Conservation (phyloP, 2,329 filamentous ascomycete species). For the Sclerotinia trifoliorum region DNA sequence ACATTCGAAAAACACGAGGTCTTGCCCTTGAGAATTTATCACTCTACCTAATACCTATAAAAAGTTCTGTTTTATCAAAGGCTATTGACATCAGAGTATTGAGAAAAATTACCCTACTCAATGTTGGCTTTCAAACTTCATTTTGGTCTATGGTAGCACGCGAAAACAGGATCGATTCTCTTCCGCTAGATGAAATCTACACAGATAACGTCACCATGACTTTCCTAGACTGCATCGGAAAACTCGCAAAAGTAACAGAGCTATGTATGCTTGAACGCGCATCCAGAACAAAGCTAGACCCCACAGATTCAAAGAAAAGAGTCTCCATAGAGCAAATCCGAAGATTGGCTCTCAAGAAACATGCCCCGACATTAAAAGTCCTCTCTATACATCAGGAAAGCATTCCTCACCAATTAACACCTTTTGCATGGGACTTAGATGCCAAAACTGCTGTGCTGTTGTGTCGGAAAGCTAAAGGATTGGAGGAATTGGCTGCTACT, state of each 20-base stretch:
- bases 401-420: conserved; percentile 52
- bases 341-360: conserved; percentile 55
- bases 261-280: conserved; percentile 59
- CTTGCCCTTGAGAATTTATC: conserved; percentile 54
- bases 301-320: conserved; percentile 51
- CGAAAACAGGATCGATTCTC: conserved; percentile 51
- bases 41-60: conserved; percentile 60
- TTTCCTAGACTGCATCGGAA: conserved; percentile 54
- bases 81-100: conserved; percentile 58
- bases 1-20: conserved; percentile 58
- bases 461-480: conserved; percentile 48
- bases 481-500: conserved; percentile 57
- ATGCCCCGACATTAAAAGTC: conserved; percentile 52
- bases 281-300: conserved; percentile 51
- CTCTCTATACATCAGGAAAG: conserved; percentile 61
- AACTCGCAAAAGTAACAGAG: conserved; percentile 55
- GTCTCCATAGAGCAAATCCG: conserved; percentile 59
- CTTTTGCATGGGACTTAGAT: conserved; percentile 56
- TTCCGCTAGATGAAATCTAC: conserved; percentile 57
- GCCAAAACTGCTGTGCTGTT: conserved; percentile 55
- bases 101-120: conserved; percentile 59
- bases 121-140: conserved; percentile 59
- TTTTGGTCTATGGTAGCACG: conserved; percentile 59
- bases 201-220: conserved; percentile 60
- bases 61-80: conserved; percentile 54